Evolutionary conservation across 306 rosid species (phyloP), one percentile per base, ranked within the genome.

Genomic region (Argentina anserina): DNA sequence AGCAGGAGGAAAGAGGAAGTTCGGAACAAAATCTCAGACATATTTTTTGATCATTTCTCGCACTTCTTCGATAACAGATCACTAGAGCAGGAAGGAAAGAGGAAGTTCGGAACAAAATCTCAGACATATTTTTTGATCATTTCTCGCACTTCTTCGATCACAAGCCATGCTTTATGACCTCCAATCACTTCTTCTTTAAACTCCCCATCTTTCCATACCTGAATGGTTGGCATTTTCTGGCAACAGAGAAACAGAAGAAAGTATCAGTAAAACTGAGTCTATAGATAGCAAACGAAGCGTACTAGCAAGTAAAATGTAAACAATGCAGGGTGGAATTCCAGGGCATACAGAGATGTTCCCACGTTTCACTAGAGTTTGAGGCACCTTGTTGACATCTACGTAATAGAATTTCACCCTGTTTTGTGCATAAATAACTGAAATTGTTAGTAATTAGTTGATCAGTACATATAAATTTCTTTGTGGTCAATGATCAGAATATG

Each of bases 211-310:
- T 89, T 89, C 97, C 99, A 94, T 45, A 94, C 29, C 96, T 94
- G 98, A 85, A 89, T 84, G 53, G 97, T 94, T 55, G 97, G 98
- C 98, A 94, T 94, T 86, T 94, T 94, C 98, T 94, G 92, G 21
- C 40, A 76, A 60, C 34, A 46, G 39, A 6, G 72, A 70, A 20
- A 79, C 74, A 71, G 10, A 25, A 55, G 31, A 41, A 6, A 12
- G 49, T 31, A 31, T 31, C 7, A 70, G 49, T 3, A 62, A 31
- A 29, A 43, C 53, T 33, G 37, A 13, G 75, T 23, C 1, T 3
- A 12, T 15, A 29, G 1, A 23, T 1, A 65, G 53, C 28, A 14
- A 3, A 29, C 39, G 14, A 36, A 59, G 46, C 26, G 43, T 47
- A 42, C 20, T 21, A 12, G 2, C 46, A 20, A 59, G 17, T 39